Base-by-base conservation (phyloP, 139 green algal species). In the Picochlorum sp. region DNA sequence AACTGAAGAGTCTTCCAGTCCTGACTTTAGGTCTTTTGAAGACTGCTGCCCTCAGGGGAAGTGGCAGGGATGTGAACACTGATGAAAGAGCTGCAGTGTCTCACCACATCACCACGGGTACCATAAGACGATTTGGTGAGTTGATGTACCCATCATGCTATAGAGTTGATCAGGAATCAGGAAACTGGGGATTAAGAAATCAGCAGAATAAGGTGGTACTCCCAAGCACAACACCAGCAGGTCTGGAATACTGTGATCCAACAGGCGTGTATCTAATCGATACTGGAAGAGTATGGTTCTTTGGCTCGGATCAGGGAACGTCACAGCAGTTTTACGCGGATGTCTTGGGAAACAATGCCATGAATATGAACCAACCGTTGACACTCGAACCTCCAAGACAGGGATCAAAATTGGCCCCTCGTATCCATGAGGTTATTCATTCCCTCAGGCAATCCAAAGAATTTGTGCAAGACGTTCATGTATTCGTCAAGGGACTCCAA, bases 221-320 rank as follows among this genome's bases (percentile, higher is more conserved):
- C 79, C 92, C 92, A 6, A 67, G 71, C 5, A 76, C 75, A 8
- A 69, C 89, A 41, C 83, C 89, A 21, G 72, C 82, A 16, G 73
- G 69, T 21, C 63, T 98, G 49, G 72, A 73, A 18, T 77, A 77
- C 38, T 77, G 69, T 58, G 70, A 82, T 45, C 69, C 72, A 26
- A 34, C 56, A 1, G 89, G 91, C 10, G 83, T 74, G 15, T 97
- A 95, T 79, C 72, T 98, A 10, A 47, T 98, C 31, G 88, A 98
- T 75, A 90, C 87, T 56, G 88, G 91, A 23, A 73, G 85, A 28
- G 23, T 89, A 31, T 93, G 20, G 61, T 95, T 18, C 69, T 98
- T 64, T 98, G 92, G 92, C 38, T 98, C 11, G 92, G 92, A 45
- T 75, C 69, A 64, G 18, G n/a, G 49, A 44, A 66, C 77, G 11